A percentile compares a stretch with the other conserved stretches of the same genome.
phyloP scores from a whole-genome alignment of 2,329 filamentous ascomycete genomes.

The Aspergillus flavus region DNA sequence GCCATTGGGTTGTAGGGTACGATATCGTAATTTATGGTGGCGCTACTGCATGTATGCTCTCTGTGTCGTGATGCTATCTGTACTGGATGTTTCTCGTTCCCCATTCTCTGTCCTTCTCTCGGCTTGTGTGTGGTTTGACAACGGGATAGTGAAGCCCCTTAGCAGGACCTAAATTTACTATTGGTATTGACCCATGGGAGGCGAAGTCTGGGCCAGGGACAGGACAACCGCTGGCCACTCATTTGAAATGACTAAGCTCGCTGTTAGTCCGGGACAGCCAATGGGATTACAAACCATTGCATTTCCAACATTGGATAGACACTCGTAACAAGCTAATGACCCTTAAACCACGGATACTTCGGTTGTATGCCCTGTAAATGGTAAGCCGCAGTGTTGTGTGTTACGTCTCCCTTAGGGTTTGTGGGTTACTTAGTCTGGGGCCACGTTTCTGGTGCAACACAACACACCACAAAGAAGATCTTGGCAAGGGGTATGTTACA shows the following conservation, averaged over 20 bases:
- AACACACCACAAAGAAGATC: background rate
- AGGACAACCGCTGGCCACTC: background rate
- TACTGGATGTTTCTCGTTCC: background rate
- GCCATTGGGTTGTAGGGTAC: background rate
- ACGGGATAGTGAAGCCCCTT: background rate
- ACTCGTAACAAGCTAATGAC: background rate
- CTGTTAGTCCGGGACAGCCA: background rate
- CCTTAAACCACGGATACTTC: background rate
- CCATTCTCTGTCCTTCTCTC: background rate
- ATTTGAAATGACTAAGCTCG: background rate
- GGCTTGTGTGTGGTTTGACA: background rate
- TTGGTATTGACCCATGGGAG: background rate
- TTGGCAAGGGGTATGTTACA: background rate
- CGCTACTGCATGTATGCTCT: background rate
- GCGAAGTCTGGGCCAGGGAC: constrained; percentile 5
- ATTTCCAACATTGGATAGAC: background rate
- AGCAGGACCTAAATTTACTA: constrained; percentile 3
- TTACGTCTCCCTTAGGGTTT: constrained; percentile 1
- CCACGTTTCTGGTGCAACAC: background rate
- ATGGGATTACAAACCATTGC: background rate
- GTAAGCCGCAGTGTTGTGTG: background rate
- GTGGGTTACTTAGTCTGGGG: background rate
- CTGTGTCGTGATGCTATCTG: background rate
- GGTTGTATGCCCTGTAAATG: background rate
- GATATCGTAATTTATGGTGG: background rate